Evolutionary conservation across 1,284 basidiomycete species (phyloP), one percentile per base, ranked within the genome.

Genomic region (Veloporphyrellus conicus): DNA sequence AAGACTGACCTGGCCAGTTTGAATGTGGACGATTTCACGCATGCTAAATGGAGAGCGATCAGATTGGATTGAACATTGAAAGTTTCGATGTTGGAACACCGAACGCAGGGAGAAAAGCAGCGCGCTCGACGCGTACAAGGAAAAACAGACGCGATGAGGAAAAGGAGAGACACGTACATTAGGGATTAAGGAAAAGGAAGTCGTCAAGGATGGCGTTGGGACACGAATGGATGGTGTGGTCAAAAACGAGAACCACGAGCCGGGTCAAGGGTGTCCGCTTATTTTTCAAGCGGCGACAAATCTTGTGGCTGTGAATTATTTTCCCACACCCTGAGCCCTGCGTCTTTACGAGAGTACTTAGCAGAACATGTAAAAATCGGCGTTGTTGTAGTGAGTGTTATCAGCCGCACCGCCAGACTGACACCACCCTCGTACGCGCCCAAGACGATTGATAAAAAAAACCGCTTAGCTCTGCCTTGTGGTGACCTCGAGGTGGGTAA

Each of bases 1-100:
- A 32, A 41, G 22, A 45, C 79, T 63, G 63, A 89, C 88, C 83
- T 93, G 90, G 76, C 92, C 92, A 62, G 93, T 94, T 73, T 95
- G 93, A 64, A 95, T 82, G 76, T 95, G 93, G 68, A 95, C 92
- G 73, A 95, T 94, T 84, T 94, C 92, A 79, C 91, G 87, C 90
- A 93, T 90, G 76, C 87, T 90, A 57, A 43, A 62, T 54, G 58
- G 56, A 55, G 48, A 55, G 54, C 36, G 43, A 61, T 71, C 59
- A 73, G 68, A 49, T 47, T 52, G 49, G 53, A 41, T 34, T 44
- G 38, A 41, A 57, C 51, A 45, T 12, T 27, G 38, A 35, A 54
- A 47, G 39, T 49, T 48, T 52, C 54, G 68, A 68, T 72, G 72
- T 70, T 70, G 69, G 66, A 70, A 68, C 68, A 65, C 63, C 57